phyloP scores from a whole-genome alignment of 768 basidiomycete genomes.

The Boletus rubescentipes region DNA sequence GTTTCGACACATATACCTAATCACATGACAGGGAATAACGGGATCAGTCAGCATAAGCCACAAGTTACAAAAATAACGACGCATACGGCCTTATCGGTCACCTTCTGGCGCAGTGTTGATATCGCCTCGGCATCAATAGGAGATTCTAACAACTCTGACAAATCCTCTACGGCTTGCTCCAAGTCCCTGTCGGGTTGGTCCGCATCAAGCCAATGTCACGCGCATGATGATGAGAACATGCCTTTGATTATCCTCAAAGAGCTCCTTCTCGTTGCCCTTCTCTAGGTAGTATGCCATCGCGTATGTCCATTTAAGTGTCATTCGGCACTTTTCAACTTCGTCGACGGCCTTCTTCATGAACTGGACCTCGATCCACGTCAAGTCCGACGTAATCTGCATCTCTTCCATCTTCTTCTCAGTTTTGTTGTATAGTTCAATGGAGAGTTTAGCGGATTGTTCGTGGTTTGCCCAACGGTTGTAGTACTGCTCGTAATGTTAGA shows the following conservation, averaged over 20 bases:
- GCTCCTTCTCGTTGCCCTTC: constrained; percentile 86
- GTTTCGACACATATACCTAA: constrained; percentile 92
- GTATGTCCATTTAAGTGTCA: constrained; percentile 99
- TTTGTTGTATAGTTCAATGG: constrained; percentile 86
- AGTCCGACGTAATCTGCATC: constrained; percentile 88
- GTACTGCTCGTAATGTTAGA: constrained; percentile 56
- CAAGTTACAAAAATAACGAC: neutral
- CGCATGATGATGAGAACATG: constrained; percentile 28
- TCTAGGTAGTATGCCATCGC: constrained; percentile 98
- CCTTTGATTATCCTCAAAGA: constrained; percentile 98
- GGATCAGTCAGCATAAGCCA: neutral
- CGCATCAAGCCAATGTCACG: neutral
- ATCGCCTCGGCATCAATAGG: constrained; percentile 86
- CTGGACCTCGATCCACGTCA: constrained; percentile 99
- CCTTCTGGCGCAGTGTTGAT: constrained; percentile 79
- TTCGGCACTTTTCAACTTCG: constrained; percentile 83
- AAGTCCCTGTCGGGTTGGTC: constrained; percentile 59
- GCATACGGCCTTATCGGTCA: constrained; percentile 91
- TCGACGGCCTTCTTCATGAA: constrained; percentile 99
- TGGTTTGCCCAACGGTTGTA: constrained; percentile 99
- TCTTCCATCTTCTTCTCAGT: constrained; percentile 99
- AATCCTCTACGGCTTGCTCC: constrained; percentile 92
- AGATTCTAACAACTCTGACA: constrained; percentile 91
- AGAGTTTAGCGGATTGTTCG: constrained; percentile 98
- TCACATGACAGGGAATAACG: neutral